These are phyloP conservation scores for Cyberlindnera subsufficiens DNA, from an alignment of 805 yeast species.

Conservation along the genomic window DNA sequence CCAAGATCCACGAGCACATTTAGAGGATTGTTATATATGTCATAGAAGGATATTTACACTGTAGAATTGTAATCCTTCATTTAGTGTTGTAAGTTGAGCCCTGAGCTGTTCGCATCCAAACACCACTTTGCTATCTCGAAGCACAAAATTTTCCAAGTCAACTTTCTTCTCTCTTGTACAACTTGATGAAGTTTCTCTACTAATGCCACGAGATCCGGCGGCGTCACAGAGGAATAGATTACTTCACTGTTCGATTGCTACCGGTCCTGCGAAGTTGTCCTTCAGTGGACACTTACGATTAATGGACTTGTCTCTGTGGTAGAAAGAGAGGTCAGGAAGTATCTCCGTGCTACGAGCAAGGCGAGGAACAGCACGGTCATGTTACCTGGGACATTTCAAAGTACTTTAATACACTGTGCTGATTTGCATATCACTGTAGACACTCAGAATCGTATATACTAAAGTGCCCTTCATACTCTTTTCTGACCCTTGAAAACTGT, in stretches of 20 bases:
- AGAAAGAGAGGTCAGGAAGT: slow-evolving; percentile 14
- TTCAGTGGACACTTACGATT: too few species aligned
- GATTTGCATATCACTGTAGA: not conserved
- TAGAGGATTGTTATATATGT: not conserved
- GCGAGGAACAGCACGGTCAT: slow-evolving; percentile 19
- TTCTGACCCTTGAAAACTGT: too few species aligned
- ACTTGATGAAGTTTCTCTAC: not conserved
- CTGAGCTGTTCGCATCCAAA: too few species aligned
- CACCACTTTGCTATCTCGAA: not conserved
- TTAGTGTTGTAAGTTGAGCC: too few species aligned
- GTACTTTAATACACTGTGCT: not conserved
- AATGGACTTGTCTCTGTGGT: slow-evolving; percentile 1
- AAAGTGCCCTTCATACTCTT: not conserved
- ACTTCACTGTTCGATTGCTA: slow-evolving; percentile 1
- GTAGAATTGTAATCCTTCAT: too few species aligned
- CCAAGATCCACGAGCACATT: slow-evolving; percentile 4
- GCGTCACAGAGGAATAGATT: slow-evolving; percentile 1
- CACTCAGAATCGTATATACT: too few species aligned
- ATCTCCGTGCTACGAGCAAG: slow-evolving; percentile 18
- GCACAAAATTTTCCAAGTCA: not conserved
- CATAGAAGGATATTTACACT: too few species aligned
- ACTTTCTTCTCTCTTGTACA: not conserved
- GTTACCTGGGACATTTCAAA: slow-evolving; percentile 10
- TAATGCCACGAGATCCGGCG: not conserved
- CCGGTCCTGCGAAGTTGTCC: not conserved